phyloP scores from a whole-genome alignment of 2,329 filamentous ascomycete genomes.

The Fusarium pseudograminearum region DNA sequence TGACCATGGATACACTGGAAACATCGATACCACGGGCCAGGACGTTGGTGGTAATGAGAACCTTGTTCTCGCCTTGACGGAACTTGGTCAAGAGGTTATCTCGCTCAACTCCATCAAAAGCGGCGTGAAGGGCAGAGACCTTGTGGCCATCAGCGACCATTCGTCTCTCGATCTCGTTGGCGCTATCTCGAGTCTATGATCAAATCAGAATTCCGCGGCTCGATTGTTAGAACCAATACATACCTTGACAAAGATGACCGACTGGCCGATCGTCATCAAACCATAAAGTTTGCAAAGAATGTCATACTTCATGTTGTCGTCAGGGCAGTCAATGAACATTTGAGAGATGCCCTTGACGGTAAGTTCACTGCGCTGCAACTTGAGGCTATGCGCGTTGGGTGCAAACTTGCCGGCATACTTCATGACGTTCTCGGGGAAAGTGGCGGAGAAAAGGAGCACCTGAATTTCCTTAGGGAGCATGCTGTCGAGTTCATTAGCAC shows the following conservation, averaged over 20 bases:
- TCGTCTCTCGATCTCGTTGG: conserved; percentile 83
- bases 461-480: conserved; percentile 82
- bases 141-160: conserved; percentile 93
- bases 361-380: conserved; percentile 88
- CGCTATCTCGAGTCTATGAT: conserved; percentile 82
- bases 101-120: conserved; percentile 84
- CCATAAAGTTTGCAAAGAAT: conserved; percentile 94
- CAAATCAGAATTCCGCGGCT: conserved; percentile 30
- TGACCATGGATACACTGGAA: conserved; percentile 94
- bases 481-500: conserved; percentile 60
- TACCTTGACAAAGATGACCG: conserved; percentile 97
- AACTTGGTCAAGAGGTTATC: conserved; percentile 89
- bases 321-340: conserved; percentile 93
- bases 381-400: conserved; percentile 86
- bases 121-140: conserved; percentile 89
- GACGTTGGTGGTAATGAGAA: conserved; percentile 97
- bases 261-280: conserved; percentile 94
- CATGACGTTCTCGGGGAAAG: conserved; percentile 87
- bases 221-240: conserved; percentile 31
- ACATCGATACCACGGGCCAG: conserved; percentile 94
- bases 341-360: conserved; percentile 98
- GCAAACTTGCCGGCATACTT: conserved; percentile 87
- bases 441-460: conserved; percentile 94
- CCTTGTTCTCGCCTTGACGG: conserved; percentile 87
- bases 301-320: conserved; percentile 85